Evolutionary conservation across 106 monocot species (phyloP), one percentile per base, ranked within the genome.

Genomic region (Dioscorea dumetorum): DNA sequence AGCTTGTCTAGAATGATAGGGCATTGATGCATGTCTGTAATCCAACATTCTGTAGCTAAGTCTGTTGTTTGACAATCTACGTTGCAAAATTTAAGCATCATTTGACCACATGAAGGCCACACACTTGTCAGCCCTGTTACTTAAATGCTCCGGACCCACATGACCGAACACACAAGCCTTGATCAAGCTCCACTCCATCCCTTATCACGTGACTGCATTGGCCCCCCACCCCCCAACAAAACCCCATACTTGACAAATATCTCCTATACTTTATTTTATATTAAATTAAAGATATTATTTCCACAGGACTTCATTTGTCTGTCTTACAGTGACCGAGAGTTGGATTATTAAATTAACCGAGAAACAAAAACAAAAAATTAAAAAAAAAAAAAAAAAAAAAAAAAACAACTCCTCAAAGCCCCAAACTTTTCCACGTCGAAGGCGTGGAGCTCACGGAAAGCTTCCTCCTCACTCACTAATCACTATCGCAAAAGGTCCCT

Each of bases 371-470:
- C 0, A 66, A 35, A 20, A 49, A 50, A 17, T 2, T 11, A 17
- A 64, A 64, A 33, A 12, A n/a, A 18, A 8, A 34, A 33, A 16
- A n/a, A 5, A 33, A 53, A 34, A 34, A 34, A 34, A 34, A 4
- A 7, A 34, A 7, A 10, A 41, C 2, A 41, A 41, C 9, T 6
- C 5, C 41, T 41, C 41, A 41, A 28, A 54, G 19, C 24, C 13
- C 8, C 66, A 6, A 41, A 66, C 66, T 66, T 66, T 66, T 66
- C 50, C 66, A 66, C 49, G 66, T 66, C 66, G 24, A 51, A 50
- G 66, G 21, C 66, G 66, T 66, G 66, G 20, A 51, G 50, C 22
- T 50, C 50, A 66, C 49, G 66, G 20, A 51, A 66, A 49, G 22
- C 20, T 4, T 23, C 66, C 21, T 66, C 66, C 15, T 18, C 49